Evolutionary conservation across 2,329 filamentous ascomycete species (phyloP).

Genomic region (Penicillium sp.): DNA sequence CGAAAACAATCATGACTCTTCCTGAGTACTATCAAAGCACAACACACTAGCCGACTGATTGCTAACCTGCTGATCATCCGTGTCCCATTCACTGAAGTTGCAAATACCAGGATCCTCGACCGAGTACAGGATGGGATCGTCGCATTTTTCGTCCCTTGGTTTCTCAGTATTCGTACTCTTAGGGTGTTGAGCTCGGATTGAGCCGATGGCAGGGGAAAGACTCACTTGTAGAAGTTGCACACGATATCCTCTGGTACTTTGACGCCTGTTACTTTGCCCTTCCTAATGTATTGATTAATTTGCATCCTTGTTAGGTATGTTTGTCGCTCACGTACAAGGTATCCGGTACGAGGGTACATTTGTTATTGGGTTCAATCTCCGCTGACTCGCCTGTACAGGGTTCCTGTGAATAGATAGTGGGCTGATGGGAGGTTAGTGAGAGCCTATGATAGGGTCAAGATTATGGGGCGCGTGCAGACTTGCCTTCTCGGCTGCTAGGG

Average conservation of each 20-base stretch:
- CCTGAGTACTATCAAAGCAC: neutral
- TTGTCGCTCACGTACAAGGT: neutral
- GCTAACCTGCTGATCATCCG: neutral
- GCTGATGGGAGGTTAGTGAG: neutral
- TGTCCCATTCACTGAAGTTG: neutral
- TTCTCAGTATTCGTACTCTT: neutral
- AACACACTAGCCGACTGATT: neutral
- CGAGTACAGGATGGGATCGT: neutral
- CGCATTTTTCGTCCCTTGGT: neutral
- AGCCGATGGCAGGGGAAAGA: neutral
- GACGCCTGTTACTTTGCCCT: neutral
- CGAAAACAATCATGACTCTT: neutral
- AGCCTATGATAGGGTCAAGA: no score
- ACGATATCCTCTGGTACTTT: neutral
- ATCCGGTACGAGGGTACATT: neutral
- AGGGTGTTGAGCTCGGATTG: neutral
- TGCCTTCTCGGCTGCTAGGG: neutral
- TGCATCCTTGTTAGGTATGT: no score
- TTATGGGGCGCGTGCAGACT: neutral
- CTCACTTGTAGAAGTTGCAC: conserved; percentile 3
- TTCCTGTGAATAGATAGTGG: neutral
- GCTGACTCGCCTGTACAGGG: neutral
- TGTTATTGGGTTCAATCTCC: neutral
- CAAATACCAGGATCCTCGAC: neutral
- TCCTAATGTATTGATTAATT: neutral